phyloP scores from a whole-genome alignment of 225 moss, liverwort and hornwort genomes.

The Physcomitrium patens region DNA sequence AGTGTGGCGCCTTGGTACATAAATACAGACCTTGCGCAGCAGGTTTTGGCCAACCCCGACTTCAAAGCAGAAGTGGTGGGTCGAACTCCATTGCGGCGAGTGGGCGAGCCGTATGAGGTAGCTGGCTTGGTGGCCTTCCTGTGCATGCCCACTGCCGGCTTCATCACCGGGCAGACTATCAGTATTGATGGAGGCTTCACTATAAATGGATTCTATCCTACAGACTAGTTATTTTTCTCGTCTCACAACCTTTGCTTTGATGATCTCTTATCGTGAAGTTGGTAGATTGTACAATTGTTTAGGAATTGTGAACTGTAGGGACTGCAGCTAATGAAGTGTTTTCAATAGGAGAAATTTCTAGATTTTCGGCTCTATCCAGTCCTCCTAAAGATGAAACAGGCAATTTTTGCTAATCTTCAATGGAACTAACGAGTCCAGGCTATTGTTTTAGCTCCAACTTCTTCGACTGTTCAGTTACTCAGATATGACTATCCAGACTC shows the following conservation, averaged over 20 bases:
- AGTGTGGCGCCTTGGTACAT: constrained; percentile 86
- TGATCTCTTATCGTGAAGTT: background rate
- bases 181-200: constrained; percentile 76
- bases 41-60: constrained; percentile 53
- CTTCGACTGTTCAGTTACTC: no score
- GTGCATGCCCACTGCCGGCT: constrained; percentile 72
- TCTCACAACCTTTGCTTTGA: background rate
- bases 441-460: no score
- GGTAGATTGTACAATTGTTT: no score
- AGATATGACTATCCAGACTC: no score
- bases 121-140: constrained; percentile 83
- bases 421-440: no score
- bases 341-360: background rate
- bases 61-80: constrained; percentile 52
- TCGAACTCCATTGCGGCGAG: constrained; percentile 72
- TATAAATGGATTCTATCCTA: constrained; percentile 57
- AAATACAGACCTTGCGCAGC: constrained; percentile 55
- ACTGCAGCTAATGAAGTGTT: background rate
- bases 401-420: background rate
- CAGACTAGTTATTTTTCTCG: constrained; percentile 2
- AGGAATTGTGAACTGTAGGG: background rate
- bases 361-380: no score
- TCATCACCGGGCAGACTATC: constrained; percentile 74
- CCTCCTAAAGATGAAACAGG: background rate
- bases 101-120: constrained; percentile 83